Evolutionary conservation across 352 stramenopile species (phyloP).

Genomic region (Pythium coloratum): DNA sequence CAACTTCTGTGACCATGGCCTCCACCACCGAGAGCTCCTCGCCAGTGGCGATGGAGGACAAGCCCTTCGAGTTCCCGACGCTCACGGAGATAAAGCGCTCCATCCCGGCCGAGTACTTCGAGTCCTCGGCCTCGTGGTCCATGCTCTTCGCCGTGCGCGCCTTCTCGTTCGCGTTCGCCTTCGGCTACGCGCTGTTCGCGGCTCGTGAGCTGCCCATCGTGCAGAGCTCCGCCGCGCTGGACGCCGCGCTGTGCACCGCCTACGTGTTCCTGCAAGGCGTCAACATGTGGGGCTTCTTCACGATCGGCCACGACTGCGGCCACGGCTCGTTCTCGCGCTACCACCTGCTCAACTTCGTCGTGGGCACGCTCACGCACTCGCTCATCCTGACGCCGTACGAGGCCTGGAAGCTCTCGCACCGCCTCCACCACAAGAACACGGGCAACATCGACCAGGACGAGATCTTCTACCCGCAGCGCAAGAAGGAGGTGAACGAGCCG

Average conservation of each 20-base stretch:
- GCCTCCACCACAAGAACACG: slow-evolving; percentile 88
- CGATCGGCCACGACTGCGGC: slow-evolving; percentile 76
- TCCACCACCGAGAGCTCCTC: not conserved
- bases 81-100: slow-evolving; percentile 83
- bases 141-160: slow-evolving; percentile 72
- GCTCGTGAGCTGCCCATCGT: slow-evolving; percentile 46
- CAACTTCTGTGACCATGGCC: not conserved
- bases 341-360: slow-evolving; percentile 74
- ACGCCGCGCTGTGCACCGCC: slow-evolving; percentile 42
- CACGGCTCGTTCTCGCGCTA: slow-evolving; percentile 81
- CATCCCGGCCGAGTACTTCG: slow-evolving; percentile 69
- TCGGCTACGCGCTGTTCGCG: slow-evolving; percentile 45
- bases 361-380: slow-evolving; percentile 78
- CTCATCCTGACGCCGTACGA: slow-evolving; percentile 80
- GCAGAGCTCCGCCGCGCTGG: slow-evolving; percentile 34
- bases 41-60: not conserved
- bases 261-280: slow-evolving; percentile 78
- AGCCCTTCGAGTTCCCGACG: slow-evolving; percentile 64
- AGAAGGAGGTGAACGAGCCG: slow-evolving; percentile 46
- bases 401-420: slow-evolving; percentile 80
- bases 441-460: slow-evolving; percentile 85
- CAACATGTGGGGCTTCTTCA: slow-evolving; percentile 87
- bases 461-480: slow-evolving; percentile 81
- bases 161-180: slow-evolving; percentile 42
- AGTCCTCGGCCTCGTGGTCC: slow-evolving; percentile 66